A percentile compares a stretch with the other conserved stretches of the same genome.
These are phyloP conservation scores for Lactifluus subvellereus DNA, from an alignment of 768 basidiomycete genomes.

Conservation along the genomic window DNA sequence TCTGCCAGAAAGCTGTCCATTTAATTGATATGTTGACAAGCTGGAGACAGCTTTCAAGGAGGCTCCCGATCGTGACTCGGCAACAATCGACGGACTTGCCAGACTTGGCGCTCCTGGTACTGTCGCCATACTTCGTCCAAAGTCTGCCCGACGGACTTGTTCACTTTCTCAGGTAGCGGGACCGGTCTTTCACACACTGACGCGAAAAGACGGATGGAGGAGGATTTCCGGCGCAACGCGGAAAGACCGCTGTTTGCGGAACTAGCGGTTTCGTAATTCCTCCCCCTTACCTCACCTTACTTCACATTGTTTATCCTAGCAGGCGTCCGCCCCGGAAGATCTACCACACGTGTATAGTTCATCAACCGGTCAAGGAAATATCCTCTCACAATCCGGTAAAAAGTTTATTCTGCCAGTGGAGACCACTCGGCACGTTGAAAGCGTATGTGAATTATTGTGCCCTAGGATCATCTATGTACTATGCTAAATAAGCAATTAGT, in stretches of 20 bases:
- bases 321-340: constrained; percentile 53
- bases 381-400: constrained; percentile 66
- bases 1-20: neutral
- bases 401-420: constrained; percentile 81
- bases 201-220: constrained; percentile 58
- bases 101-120: neutral
- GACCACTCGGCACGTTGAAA: constrained; percentile 58
- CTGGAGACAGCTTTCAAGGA: constrained; percentile 9
- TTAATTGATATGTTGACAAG: constrained; percentile 13
- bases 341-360: constrained; percentile 90
- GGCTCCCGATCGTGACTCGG: neutral
- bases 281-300: neutral
- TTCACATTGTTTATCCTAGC: constrained; percentile 4
- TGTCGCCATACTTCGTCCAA: neutral
- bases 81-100: neutral
- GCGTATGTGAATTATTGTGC: constrained; percentile 41
- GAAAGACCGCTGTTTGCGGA: constrained; percentile 59
- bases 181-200: constrained; percentile 6
- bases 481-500: neutral
- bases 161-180: constrained; percentile 7
- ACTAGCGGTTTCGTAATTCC: constrained; percentile 39
- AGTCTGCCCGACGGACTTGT: neutral
- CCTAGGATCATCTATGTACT: neutral
- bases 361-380: constrained; percentile 49
- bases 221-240: constrained; percentile 53